phyloP scores from a whole-genome alignment of 1,284 basidiomycete genomes.

The Microbotryum saponariae region DNA sequence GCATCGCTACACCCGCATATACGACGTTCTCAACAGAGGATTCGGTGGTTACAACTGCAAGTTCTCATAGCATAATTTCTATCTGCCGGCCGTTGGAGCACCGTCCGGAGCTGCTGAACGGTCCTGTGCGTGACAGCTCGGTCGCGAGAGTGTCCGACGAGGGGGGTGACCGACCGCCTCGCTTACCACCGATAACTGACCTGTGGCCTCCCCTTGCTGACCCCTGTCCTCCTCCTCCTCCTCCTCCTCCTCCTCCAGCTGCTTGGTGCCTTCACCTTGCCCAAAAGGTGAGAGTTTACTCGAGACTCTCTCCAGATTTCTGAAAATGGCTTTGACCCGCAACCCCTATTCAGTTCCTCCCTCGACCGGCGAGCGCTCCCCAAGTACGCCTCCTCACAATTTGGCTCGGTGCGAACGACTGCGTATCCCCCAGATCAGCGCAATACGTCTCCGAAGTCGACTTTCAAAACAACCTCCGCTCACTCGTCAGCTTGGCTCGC shows the following conservation, averaged over 20 bases:
- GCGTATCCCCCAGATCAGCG: background rate
- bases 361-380: background rate
- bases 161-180: no score
- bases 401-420: constrained; percentile 2
- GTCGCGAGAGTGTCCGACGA: no score
- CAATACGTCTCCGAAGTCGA: background rate
- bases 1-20: background rate
- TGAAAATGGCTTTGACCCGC: background rate
- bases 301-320: background rate
- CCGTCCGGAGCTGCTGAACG: no score
- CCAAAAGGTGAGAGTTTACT: background rate
- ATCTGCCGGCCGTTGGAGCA: no score
- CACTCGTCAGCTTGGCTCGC: background rate
- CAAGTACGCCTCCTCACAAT: background rate
- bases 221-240: no score
- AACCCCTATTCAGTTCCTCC: background rate
- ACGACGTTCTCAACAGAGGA: background rate
- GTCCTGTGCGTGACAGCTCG: no score
- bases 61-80: background rate
- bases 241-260: no score
- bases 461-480: background rate
- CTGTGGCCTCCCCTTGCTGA: no score
- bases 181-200: no score
- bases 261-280: background rate
- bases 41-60: background rate